Percentiles rank a stretch among this genome's conserved stretches.
Evolutionary conservation across 139 green algal species (phyloP).

Genomic region (Chlorella sorokiniana): DNA sequence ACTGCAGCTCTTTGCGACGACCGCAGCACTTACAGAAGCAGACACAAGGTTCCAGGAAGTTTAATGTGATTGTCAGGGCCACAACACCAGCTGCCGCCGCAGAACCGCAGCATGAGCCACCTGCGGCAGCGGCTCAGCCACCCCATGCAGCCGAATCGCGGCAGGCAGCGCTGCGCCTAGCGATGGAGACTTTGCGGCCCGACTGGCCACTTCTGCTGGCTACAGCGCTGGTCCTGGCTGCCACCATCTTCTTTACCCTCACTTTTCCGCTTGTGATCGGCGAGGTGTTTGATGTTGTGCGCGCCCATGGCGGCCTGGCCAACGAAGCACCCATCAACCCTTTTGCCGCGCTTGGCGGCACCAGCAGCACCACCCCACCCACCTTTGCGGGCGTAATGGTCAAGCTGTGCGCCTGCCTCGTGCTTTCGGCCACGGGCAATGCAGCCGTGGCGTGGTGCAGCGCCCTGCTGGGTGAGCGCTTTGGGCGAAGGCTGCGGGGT

Average conservation of each 20-base stretch:
- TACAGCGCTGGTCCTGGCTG: neutral
- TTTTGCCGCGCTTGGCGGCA: neutral
- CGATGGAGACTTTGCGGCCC: slow-evolving; percentile 23
- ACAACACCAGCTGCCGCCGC: neutral
- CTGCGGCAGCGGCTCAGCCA: too few relatives aligned
- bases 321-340: neutral
- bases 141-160: too few relatives aligned
- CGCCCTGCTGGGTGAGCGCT: slow-evolving; percentile 36
- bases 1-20: too few relatives aligned
- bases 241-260: slow-evolving; percentile 23
- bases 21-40: too few relatives aligned
- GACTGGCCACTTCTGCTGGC: slow-evolving; percentile 25
- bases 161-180: slow-evolving; percentile 1
- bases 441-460: slow-evolving; percentile 20
- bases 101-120: neutral
- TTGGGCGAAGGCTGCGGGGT: slow-evolving; percentile 30
- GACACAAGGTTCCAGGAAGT: too few relatives aligned
- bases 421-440: slow-evolving; percentile 34
- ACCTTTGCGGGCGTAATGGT: slow-evolving; percentile 17
- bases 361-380: slow-evolving; percentile 1
- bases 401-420: slow-evolving; percentile 31
- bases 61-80: too few relatives aligned
- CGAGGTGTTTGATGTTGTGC: slow-evolving; percentile 41
- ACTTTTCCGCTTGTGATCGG: slow-evolving; percentile 40
- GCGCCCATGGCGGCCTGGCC: slow-evolving; percentile 1